Evolutionary conservation across 768 basidiomycete genomes (phyloP).

Genomic region (Mycena pura): DNA sequence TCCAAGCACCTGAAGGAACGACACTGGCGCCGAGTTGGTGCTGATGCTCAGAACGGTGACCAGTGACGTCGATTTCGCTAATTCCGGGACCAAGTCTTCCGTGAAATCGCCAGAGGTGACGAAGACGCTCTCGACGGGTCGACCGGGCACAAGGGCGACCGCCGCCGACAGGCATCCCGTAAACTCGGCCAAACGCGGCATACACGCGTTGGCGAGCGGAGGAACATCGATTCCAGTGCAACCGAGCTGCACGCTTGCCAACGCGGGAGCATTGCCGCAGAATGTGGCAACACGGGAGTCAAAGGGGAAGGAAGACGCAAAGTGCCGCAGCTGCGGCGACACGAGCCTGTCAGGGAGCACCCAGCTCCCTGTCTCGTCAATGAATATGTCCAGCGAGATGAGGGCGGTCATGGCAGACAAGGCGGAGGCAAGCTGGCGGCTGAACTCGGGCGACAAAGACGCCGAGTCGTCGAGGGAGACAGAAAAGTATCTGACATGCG

Average conservation of each 20-base stretch:
- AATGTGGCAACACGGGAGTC: constrained; percentile 66
- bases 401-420: constrained; percentile 68
- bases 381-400: constrained; percentile 59
- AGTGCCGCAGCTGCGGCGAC: constrained; percentile 58
- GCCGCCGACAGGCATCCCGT: constrained; percentile 66
- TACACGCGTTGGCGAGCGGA: constrained; percentile 44
- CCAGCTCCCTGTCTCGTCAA: constrained; percentile 65
- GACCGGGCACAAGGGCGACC: constrained; percentile 62
- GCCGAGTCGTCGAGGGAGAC: constrained; percentile 54
- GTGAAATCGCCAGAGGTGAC: constrained; percentile 66
- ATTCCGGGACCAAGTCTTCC: constrained; percentile 58
- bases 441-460: constrained; percentile 53
- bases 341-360: constrained; percentile 46
- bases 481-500: constrained; percentile 66
- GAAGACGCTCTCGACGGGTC: constrained; percentile 69
- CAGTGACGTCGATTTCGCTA: constrained; percentile 57
- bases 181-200: constrained; percentile 61
- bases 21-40: constrained; percentile 61
- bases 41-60: constrained; percentile 65
- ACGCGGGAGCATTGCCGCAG: constrained; percentile 58
- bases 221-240: constrained; percentile 37
- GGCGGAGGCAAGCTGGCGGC: constrained; percentile 55
- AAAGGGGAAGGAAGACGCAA: constrained; percentile 67
- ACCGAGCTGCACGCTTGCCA: constrained; percentile 57
- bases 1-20: constrained; percentile 63